Percentiles rank a stretch among this genome's conserved stretches.
phyloP scores from a whole-genome alignment of 2,329 filamentous ascomycete genomes.

The Beauveria brongniartii region DNA sequence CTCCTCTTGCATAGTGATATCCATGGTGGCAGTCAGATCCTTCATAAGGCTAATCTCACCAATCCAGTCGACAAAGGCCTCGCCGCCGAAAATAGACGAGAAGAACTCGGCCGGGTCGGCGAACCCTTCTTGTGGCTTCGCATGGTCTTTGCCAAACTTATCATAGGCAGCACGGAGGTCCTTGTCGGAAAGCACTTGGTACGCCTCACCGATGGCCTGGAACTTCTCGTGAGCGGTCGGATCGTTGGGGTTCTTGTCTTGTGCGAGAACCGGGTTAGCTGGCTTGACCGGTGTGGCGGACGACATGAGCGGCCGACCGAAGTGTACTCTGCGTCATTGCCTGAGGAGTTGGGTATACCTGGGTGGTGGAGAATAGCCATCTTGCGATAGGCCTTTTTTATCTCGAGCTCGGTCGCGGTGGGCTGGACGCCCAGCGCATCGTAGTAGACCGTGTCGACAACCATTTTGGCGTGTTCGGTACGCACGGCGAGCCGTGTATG shows the following conservation, averaged over 20 bases:
- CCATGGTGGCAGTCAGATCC: constrained; percentile 95
- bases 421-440: constrained; percentile 78
- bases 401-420: constrained; percentile 81
- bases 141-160: constrained; percentile 92
- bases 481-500: background rate
- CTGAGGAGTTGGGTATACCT: constrained; percentile 39
- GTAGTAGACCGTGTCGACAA: constrained; percentile 83
- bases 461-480: constrained; percentile 48
- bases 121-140: constrained; percentile 85
- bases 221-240: constrained; percentile 91
- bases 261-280: constrained; percentile 5
- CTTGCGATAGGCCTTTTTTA: constrained; percentile 95
- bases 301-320: background rate
- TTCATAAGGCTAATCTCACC: constrained; percentile 98
- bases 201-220: constrained; percentile 71
- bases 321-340: background rate
- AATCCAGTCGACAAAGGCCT: constrained; percentile 93
- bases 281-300: background rate
- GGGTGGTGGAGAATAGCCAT: constrained; percentile 90
- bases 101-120: constrained; percentile 97
- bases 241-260: constrained; percentile 97
- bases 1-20: constrained; percentile 84
- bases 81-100: constrained; percentile 94
- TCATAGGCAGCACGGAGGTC: constrained; percentile 89
- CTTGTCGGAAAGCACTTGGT: constrained; percentile 76